Evolutionary conservation across 2,329 filamentous ascomycete genomes (phyloP).

Genomic region (Chaetomium globosum): DNA sequence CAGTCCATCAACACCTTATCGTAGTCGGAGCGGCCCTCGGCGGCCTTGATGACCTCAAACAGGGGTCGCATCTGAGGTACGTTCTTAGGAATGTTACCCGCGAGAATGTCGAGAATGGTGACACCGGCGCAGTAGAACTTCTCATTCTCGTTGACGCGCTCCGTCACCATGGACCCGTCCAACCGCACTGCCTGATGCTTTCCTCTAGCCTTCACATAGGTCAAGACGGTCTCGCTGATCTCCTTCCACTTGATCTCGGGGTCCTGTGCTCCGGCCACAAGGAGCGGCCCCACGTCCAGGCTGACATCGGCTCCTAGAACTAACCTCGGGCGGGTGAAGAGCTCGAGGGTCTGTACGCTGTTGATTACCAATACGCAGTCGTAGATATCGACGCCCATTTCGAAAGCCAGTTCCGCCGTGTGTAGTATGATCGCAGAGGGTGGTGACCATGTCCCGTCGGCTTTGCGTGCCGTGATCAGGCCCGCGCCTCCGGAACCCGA

Average conservation of each 20-base stretch:
- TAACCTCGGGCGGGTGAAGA: constrained; percentile 76
- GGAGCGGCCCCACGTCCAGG: constrained; percentile 74
- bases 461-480: constrained; percentile 78
- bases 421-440: constrained; percentile 90
- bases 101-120: constrained; percentile 59
- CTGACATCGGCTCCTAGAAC: constrained; percentile 82
- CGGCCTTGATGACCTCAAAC: constrained; percentile 82
- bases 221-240: constrained; percentile 58
- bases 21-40: constrained; percentile 78
- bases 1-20: constrained; percentile 68
- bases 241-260: constrained; percentile 56
- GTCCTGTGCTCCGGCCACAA: constrained; percentile 55
- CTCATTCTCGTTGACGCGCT: constrained; percentile 62
- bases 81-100: constrained; percentile 58
- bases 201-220: constrained; percentile 62
- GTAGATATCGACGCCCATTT: constrained; percentile 91
- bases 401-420: constrained; percentile 83
- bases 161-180: constrained; percentile 59
- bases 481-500: constrained; percentile 90
- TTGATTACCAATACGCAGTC: constrained; percentile 95
- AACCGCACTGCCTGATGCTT: constrained; percentile 59
- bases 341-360: constrained; percentile 78
- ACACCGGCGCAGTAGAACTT: constrained; percentile 57
- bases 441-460: constrained; percentile 87
- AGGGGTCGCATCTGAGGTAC: constrained; percentile 61